Evolutionary conservation across 1,284 basidiomycete genomes (phyloP), one percentile per base, ranked within the genome.

Genomic region (Papiliotrema nemorosa): DNA sequence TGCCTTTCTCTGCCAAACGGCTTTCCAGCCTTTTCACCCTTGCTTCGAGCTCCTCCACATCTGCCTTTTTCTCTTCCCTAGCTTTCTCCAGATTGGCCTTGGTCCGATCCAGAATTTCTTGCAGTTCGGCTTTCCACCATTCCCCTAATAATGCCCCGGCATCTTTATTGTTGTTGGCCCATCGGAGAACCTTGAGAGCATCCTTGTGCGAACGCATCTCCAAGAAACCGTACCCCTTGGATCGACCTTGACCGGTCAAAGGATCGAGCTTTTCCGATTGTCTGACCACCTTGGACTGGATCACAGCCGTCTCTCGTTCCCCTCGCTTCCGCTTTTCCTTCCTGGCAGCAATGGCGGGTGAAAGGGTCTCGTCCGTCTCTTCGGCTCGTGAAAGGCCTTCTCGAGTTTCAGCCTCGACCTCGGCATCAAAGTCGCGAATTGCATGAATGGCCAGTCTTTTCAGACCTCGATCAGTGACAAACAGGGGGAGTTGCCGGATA

Each of bases 151-250:
- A 73, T 21, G 72, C 62, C 2, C 79, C 81, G 0, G 87, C 80
- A 1, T 79, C 80, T 0, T 80, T 73, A 66, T 94, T 93, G 67
- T 89, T 94, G 77, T 98, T 99, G 16, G 87, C 85, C 89, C 90
- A 98, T 21, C 94, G 81, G 31, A 98, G 74, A 1, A 97, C 87
- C 38, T 89, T 86, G 29, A 99, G 78, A 2, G 93, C 91, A 66
- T 97, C 90, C 10, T 85, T 82, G 69, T 97, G 94, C 24, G 77
- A 81, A 34, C 83, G 78, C 82, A 97, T 83, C 77, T 98, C 94
- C 36, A 98, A 69, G 77, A 99, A 98, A 14, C 94, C 96, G 65
- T 97, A 99, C 0, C 94, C 94, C 68, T 87, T 89, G 60, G 86
- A 89, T 49, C 87, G 81, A 2, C 90, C 90, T 59, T 88, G 84